A percentile compares a stretch with the other conserved stretches of the same genome.
Evolutionary conservation across 176 grass and related monocot species (phyloP).

Genomic region (barley (Hordeum vulgare)): MorexV3_pseudomolecules_assembly NC_058524.1:109224636-109225135

Average conservation of each 20-base stretch:
- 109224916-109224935: conserved; percentile 30
- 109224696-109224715: too few species aligned
- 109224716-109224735: too few species aligned
- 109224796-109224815: not conserved
- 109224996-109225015: conserved; percentile 14
- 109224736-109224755: too few species aligned
- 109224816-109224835: not conserved
- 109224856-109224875: conserved; percentile 30
- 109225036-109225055: conserved; percentile 12
- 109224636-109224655: too few species aligned
- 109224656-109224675: too few species aligned
- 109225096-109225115: not conserved
- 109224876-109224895: conserved; percentile 20
- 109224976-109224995: conserved; percentile 19
- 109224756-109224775: too few species aligned
- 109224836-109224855: not conserved
- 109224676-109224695: too few species aligned
- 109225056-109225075: conserved; percentile 10
- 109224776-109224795: not conserved
- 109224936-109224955: conserved; percentile 29
- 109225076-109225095: not conserved
- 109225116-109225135: not conserved
- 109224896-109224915: not conserved
- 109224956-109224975: not conserved
- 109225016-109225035: not conserved